These are phyloP conservation scores for Teratosphaeria destructans DNA, from an alignment of 2,329 filamentous ascomycete species.

Conservation along the genomic window DNA sequence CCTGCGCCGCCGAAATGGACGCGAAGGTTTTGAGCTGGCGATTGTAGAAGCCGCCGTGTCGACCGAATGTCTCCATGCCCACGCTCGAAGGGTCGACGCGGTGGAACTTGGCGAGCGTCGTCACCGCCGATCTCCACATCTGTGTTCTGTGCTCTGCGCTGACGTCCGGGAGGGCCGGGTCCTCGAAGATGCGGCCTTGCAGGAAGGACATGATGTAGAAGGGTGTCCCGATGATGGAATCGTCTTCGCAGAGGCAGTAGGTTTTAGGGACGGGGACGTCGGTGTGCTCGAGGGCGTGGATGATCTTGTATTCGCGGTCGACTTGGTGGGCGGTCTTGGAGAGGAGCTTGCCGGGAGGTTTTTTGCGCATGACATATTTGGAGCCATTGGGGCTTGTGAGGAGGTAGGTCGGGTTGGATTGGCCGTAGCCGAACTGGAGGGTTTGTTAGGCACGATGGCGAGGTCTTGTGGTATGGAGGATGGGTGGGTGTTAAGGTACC, in stretches of 20 bases:
- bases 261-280: conserved; percentile 78
- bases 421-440: conserved; percentile 81
- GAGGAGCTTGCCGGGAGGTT: conserved; percentile 86
- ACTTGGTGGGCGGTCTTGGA: conserved; percentile 93
- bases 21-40: conserved; percentile 77
- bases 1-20: conserved; percentile 69
- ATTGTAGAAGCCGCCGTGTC: conserved; percentile 65
- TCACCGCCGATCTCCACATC: conserved; percentile 80
- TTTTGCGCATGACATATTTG: conserved; percentile 89
- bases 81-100: conserved; percentile 56
- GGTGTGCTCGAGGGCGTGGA: conserved; percentile 68
- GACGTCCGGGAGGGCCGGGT: conserved; percentile 69
- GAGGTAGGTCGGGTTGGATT: conserved; percentile 95
- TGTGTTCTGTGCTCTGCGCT: conserved; percentile 56
- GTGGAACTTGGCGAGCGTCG: conserved; percentile 78
- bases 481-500: conserved; percentile 37
- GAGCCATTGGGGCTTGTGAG: conserved; percentile 60
- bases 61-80: conserved; percentile 64
- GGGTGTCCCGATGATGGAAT: conserved; percentile 67
- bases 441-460: neutral
- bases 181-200: conserved; percentile 85
- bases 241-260: conserved; percentile 78
- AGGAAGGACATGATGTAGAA: conserved; percentile 98
- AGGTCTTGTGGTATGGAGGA: neutral
- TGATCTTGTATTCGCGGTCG: conserved; percentile 87